Percentiles rank a stretch among this genome's conserved stretches.
Evolutionary conservation across 2,329 filamentous ascomycete species (phyloP).

Genomic region (Xylariaceae sp.): DNA sequence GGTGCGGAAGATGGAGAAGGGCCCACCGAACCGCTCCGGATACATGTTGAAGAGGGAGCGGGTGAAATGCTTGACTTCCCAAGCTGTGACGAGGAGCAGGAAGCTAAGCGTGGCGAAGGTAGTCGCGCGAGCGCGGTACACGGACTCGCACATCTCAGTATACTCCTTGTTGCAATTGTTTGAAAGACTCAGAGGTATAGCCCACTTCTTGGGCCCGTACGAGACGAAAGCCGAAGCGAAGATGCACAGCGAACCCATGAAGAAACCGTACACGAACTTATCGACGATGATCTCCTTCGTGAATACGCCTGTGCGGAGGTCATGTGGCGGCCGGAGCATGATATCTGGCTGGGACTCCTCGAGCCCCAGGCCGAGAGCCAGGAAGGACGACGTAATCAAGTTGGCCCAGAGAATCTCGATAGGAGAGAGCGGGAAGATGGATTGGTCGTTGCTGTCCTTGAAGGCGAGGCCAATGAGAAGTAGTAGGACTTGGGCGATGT

Average conservation of each 20-base stretch:
- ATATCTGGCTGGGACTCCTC: constrained; percentile 74
- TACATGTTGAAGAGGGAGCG: constrained; percentile 74
- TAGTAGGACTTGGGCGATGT: constrained; percentile 73
- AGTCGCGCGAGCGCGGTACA: constrained; percentile 71
- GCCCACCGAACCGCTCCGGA: constrained; percentile 53
- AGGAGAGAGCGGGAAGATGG: constrained; percentile 74
- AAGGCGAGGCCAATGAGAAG: constrained; percentile 74
- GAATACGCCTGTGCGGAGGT: constrained; percentile 66
- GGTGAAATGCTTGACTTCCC: constrained; percentile 76
- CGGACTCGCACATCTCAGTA: constrained; percentile 57
- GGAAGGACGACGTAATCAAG: constrained; percentile 73
- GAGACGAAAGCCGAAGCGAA: constrained; percentile 66
- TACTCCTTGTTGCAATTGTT: constrained; percentile 64
- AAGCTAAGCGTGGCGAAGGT: constrained; percentile 75
- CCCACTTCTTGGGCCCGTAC: constrained; percentile 45
- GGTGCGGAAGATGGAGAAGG: constrained; percentile 61
- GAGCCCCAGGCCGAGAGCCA: constrained; percentile 75
- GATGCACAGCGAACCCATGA: constrained; percentile 68
- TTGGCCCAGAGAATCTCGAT: constrained; percentile 81
- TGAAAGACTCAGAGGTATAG: constrained; percentile 30
- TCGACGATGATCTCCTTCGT: constrained; percentile 69
- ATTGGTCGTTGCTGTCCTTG: constrained; percentile 63
- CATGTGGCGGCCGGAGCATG: constrained; percentile 69
- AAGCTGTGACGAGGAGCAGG: constrained; percentile 71
- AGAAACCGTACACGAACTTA: constrained; percentile 70